A percentile compares a stretch with the other conserved stretches of the same genome.
Evolutionary conservation across 2,329 filamentous ascomycete species (phyloP).

Genomic region (Moelleriella libera): DNA sequence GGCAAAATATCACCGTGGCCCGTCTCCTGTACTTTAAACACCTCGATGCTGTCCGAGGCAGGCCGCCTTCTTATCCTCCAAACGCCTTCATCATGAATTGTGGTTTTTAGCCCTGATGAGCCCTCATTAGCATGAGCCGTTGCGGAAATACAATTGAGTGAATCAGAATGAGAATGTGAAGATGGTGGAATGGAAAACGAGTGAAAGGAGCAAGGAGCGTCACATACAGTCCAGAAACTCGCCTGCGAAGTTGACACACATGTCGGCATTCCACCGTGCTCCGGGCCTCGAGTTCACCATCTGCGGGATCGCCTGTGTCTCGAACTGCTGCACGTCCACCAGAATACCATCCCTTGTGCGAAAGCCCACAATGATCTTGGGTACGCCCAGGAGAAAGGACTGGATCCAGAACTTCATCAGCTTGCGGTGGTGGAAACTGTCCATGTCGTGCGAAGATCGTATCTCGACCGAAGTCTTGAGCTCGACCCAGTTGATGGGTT

Average conservation of each 20-base stretch:
- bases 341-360: slow-evolving; percentile 61
- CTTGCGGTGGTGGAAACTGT: slow-evolving; percentile 79
- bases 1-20: slow-evolving; percentile 67
- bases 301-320: slow-evolving; percentile 65
- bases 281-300: slow-evolving; percentile 54
- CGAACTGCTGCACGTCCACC: slow-evolving; percentile 58
- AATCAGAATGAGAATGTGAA: background rate
- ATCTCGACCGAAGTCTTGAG: slow-evolving; percentile 80
- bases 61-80: slow-evolving; percentile 64
- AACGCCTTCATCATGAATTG: slow-evolving; percentile 56
- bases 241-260: slow-evolving; percentile 82
- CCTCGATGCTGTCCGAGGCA: slow-evolving; percentile 51
- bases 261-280: slow-evolving; percentile 75
- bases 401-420: slow-evolving; percentile 95
- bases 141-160: background rate
- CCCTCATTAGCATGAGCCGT: background rate
- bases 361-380: slow-evolving; percentile 84
- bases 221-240: slow-evolving; percentile 61
- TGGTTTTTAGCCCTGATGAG: slow-evolving; percentile 43
- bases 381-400: slow-evolving; percentile 84
- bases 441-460: slow-evolving; percentile 48
- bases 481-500: slow-evolving; percentile 84
- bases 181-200: background rate
- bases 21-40: slow-evolving; percentile 58
- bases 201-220: background rate